Evolutionary conservation across 106 monocot genomes (phyloP).

Genomic region (Chionographis japonica): DNA sequence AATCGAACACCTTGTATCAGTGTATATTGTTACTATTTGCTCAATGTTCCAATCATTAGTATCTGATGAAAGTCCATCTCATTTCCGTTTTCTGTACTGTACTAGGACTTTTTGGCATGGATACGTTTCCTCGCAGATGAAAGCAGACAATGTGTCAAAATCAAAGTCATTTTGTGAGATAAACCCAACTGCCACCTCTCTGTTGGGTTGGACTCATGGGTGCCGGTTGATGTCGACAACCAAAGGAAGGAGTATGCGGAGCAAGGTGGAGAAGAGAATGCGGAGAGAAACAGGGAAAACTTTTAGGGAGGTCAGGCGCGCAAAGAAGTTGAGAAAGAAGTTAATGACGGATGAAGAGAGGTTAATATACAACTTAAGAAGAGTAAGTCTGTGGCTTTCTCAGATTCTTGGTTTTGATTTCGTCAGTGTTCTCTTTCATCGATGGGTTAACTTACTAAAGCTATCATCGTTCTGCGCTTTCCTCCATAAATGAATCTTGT

Average conservation of each 20-base stretch:
- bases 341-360: constrained; percentile 97
- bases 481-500: neutral
- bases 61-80: neutral
- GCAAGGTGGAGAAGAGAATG: constrained; percentile 97
- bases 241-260: constrained; percentile 70
- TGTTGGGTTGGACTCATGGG: constrained; percentile 15
- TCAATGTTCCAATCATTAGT: neutral
- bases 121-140: constrained; percentile 2
- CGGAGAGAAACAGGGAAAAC: constrained; percentile 87
- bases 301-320: constrained; percentile 72
- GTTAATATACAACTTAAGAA: constrained; percentile 89
- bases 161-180: neutral
- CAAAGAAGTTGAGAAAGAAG: constrained; percentile 87
- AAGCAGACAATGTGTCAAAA: constrained; percentile 2
- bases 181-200: neutral
- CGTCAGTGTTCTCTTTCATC: neutral
- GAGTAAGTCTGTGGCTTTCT: constrained; percentile 34
- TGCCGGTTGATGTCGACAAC: constrained; percentile 56
- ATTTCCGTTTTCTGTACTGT: neutral
- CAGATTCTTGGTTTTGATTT: neutral
- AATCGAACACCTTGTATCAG: too few species aligned
- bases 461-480: too few species aligned
- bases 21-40: neutral
- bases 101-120: constrained; percentile 4
- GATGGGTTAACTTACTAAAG: too few species aligned